Percentiles rank a stretch among this genome's conserved stretches.
These are phyloP conservation scores for Hirsutella rhossiliensis DNA, from an alignment of 2,329 filamentous ascomycete species.

Conservation along the genomic window DNA sequence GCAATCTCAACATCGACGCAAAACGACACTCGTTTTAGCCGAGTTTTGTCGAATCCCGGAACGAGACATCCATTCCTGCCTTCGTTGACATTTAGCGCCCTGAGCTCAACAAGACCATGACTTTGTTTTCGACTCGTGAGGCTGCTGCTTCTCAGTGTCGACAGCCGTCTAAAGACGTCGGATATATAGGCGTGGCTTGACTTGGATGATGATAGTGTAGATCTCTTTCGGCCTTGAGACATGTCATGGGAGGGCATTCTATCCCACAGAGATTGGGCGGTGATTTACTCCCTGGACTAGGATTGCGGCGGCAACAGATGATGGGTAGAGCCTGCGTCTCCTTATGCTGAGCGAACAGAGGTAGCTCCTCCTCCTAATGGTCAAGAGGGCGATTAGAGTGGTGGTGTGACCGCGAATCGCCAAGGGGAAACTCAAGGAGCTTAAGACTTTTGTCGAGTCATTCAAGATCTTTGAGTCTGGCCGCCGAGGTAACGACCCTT, in stretches of 20 bases:
- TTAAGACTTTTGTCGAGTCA: slow-evolving; percentile 84
- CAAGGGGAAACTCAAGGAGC: slow-evolving; percentile 19
- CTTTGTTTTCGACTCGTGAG: slow-evolving; percentile 15
- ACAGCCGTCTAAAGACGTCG: slow-evolving; percentile 71
- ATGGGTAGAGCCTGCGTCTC: too few relatives aligned
- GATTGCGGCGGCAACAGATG: neutral
- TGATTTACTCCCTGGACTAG: slow-evolving; percentile 4
- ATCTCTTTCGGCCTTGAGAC: slow-evolving; percentile 43
- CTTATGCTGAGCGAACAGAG: slow-evolving; percentile 2
- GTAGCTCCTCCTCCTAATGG: slow-evolving; percentile 6
- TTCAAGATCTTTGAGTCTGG: slow-evolving; percentile 87
- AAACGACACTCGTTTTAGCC: slow-evolving; percentile 80
- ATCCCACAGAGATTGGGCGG: slow-evolving; percentile 33
- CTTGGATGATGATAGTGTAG: slow-evolving; percentile 60
- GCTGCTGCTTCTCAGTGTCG: slow-evolving; percentile 44
- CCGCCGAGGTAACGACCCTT: slow-evolving; percentile 23
- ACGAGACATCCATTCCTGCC: slow-evolving; percentile 70
- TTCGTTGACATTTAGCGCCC: slow-evolving; percentile 73
- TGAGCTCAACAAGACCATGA: slow-evolving; percentile 67
- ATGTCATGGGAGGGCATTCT: slow-evolving; percentile 48
- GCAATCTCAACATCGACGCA: slow-evolving; percentile 97
- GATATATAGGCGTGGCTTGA: slow-evolving; percentile 59
- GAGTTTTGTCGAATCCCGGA: slow-evolving; percentile 65
- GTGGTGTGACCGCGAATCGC: slow-evolving; percentile 14
- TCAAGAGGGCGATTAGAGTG: slow-evolving; percentile 5